A percentile compares a stretch with the other conserved stretches of the same genome.
These are phyloP conservation scores for Botrytis fragariae DNA, from an alignment of 2,329 filamentous ascomycete species.

Conservation along the genomic window DNA sequence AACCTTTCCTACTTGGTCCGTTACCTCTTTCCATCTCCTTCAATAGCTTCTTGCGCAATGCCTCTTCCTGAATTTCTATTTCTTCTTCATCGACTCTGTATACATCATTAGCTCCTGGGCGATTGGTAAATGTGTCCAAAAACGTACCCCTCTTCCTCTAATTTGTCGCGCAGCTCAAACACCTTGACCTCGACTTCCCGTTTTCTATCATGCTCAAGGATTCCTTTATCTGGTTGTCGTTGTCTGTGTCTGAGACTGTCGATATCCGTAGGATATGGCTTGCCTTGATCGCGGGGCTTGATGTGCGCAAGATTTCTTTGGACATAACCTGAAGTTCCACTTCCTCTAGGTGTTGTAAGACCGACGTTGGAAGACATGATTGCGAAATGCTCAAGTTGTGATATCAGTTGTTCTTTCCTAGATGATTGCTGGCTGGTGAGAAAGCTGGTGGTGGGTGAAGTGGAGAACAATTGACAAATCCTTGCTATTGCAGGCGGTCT, in stretches of 20 bases:
- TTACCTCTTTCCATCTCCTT: conserved; percentile 42
- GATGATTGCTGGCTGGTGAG: not conserved
- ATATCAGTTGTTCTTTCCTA: not conserved
- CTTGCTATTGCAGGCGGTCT: conserved; percentile 24
- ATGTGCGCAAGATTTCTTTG: conserved; percentile 92
- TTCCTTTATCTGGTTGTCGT: conserved; percentile 84
- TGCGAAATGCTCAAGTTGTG: not conserved
- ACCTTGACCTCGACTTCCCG: conserved; percentile 91
- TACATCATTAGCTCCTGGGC: conserved; percentile 11
- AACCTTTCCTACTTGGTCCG: conserved; percentile 48
- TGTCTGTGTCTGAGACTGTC: conserved; percentile 70
- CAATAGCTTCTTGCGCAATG: conserved; percentile 60
- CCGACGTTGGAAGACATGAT: conserved; percentile 97
- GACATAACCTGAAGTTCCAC: conserved; percentile 95
- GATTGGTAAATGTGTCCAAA: not conserved
- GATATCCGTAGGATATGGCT: conserved; percentile 68
- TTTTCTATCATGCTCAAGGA: conserved; percentile 90
- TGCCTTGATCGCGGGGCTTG: conserved; percentile 66
- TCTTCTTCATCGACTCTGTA: conserved; percentile 78
- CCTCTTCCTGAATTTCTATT: conserved; percentile 75
- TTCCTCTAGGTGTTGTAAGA: conserved; percentile 88
- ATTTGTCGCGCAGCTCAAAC: conserved; percentile 80
- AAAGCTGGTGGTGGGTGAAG: not conserved
- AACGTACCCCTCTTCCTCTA: conserved; percentile 83
- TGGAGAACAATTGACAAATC: not conserved